These are phyloP conservation scores for Carex cristatella DNA, from an alignment of 176 grass and related monocot species.

Conservation along the genomic window DNA sequence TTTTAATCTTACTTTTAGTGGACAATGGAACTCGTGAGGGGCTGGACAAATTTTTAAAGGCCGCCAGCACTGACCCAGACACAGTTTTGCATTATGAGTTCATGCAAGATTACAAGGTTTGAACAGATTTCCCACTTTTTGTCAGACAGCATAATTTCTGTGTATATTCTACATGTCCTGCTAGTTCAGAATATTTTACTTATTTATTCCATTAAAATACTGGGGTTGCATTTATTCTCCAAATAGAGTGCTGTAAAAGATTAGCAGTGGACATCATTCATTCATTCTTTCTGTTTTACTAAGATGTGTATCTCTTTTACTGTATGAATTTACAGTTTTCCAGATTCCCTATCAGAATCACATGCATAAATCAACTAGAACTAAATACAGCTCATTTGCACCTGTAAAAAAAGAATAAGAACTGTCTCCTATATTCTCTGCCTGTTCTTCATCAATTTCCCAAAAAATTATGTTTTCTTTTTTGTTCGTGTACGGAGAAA, in stretches of 20 bases:
- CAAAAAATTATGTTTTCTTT: background rate
- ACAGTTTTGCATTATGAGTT: conserved; percentile 98
- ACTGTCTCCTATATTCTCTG: background rate
- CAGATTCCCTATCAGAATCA: background rate
- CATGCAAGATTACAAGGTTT: conserved; percentile 99
- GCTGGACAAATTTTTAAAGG: conserved; percentile 87
- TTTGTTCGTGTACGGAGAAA: background rate
- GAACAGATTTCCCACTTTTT: background rate
- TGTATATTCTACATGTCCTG: conserved; percentile 16
- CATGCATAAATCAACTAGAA: background rate
- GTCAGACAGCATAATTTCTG: background rate
- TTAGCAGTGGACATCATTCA: background rate
- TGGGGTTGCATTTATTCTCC: background rate
- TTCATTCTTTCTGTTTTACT: background rate
- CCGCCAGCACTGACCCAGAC: conserved; percentile 79
- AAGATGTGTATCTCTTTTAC: background rate
- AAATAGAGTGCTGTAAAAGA: background rate
- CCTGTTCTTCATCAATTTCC: background rate
- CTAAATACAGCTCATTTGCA: background rate
- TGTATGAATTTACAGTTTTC: background rate
- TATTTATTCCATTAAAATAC: conserved; percentile 3
- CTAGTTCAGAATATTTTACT: conserved; percentile 3
- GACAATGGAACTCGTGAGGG: conserved; percentile 93
- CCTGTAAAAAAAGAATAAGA: background rate
- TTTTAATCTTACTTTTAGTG: conserved; percentile 37